Evolutionary conservation across 257 asterid species (phyloP).

Genomic region (Fraxinus excelsior): DNA sequence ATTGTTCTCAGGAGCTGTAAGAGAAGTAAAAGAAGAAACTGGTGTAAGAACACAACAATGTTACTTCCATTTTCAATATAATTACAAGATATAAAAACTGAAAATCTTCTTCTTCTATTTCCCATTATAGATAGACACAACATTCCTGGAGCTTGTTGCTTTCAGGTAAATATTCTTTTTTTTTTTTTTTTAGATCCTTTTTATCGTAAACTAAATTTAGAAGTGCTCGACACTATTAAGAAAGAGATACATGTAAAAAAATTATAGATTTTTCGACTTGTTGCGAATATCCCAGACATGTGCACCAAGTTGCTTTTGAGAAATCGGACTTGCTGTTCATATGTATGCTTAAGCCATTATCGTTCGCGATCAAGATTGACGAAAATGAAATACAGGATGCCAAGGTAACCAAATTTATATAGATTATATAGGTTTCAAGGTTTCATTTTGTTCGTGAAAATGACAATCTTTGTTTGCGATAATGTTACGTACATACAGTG

Average conservation of each 20-base stretch:
- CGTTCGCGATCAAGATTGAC: conserved; percentile 37
- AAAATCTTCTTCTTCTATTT: neutral
- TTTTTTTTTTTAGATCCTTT: neutral
- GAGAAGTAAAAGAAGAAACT: conserved; percentile 54
- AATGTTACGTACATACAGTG: conserved; percentile 28
- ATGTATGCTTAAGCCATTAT: conserved; percentile 50
- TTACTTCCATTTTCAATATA: neutral
- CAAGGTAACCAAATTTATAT: conserved; percentile 24
- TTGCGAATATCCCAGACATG: conserved; percentile 30
- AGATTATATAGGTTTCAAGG: neutral
- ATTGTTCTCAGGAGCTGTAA: conserved; percentile 41
- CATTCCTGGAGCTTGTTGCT: conserved; percentile 38
- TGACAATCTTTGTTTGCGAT: neutral
- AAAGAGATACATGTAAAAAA: neutral
- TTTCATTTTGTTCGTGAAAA: neutral
- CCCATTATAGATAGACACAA: conserved; percentile 31
- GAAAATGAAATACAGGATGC: conserved; percentile 43
- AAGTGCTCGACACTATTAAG: neutral
- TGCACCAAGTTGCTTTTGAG: conserved; percentile 47
- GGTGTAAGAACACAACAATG: conserved; percentile 24
- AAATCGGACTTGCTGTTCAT: conserved; percentile 48
- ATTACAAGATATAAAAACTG: neutral
- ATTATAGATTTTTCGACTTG: neutral
- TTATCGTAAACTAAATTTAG: too few relatives aligned
- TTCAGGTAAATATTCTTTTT: conserved; percentile 26